phyloP scores from a whole-genome alignment of 83 land plant genomes.

The Isoetes engelmannii region DNA sequence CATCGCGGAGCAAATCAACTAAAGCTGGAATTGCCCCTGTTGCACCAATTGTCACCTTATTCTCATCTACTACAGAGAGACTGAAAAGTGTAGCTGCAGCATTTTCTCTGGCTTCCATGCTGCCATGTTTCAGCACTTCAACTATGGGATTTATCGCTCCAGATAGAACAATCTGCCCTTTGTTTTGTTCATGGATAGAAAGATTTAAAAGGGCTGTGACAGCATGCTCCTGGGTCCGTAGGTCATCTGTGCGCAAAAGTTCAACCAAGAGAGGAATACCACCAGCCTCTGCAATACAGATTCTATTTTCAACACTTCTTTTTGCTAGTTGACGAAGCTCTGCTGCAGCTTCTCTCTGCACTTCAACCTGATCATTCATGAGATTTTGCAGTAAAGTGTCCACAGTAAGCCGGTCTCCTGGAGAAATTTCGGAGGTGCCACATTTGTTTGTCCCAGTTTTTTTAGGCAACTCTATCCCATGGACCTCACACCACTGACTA shows the following conservation, averaged over 20 bases:
- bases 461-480: constrained; percentile 54
- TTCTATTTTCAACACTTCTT: too few species aligned
- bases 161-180: constrained; percentile 22
- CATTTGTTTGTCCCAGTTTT: not conserved
- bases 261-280: too few species aligned
- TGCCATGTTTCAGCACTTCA: constrained; percentile 32
- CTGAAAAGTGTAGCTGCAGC: constrained; percentile 43
- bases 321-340: too few species aligned
- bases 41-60: constrained; percentile 24
- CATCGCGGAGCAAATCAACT: constrained; percentile 11
- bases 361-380: too few species aligned
- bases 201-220: constrained; percentile 45
- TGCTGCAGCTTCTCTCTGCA: too few species aligned
- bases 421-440: too few species aligned
- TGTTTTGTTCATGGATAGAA: constrained; percentile 36
- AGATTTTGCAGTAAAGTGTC: too few species aligned
- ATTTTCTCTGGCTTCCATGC: constrained; percentile 37
- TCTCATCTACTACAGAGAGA: constrained; percentile 26
- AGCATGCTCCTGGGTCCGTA: constrained; percentile 32
- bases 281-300: too few species aligned
- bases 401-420: too few species aligned
- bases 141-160: constrained; percentile 29
- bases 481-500: constrained; percentile 58
- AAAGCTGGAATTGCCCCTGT: constrained; percentile 28
- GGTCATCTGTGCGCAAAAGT: too few species aligned